A percentile compares a stretch with the other conserved stretches of the same genome.
These are phyloP conservation scores for Aspergillus fumigatiaffinis DNA, from an alignment of 2,329 filamentous ascomycete genomes.

Conservation along the genomic window DNA sequence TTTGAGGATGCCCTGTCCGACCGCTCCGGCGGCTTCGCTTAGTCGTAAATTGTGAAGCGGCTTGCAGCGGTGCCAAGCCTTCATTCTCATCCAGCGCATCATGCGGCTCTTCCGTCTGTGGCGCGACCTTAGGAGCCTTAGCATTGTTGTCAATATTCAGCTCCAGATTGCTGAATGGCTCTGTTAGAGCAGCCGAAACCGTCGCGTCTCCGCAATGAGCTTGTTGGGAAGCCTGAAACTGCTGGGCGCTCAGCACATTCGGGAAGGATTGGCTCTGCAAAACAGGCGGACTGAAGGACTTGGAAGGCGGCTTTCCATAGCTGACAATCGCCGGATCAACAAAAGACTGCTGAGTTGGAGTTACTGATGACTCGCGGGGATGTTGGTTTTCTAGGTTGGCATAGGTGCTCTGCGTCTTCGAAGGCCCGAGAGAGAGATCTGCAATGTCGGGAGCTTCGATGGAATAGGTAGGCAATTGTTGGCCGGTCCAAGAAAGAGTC, in stretches of 20 bases:
- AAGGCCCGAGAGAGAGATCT: slow-evolving; percentile 45
- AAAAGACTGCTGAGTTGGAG: slow-evolving; percentile 49
- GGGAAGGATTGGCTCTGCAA: slow-evolving; percentile 17
- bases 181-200: slow-evolving; percentile 39
- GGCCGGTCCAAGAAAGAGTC: slow-evolving; percentile 47
- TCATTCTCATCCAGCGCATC: slow-evolving; percentile 17
- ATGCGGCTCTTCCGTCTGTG: slow-evolving; percentile 16
- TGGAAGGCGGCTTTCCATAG: slow-evolving; percentile 43
- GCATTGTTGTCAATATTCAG: slow-evolving; percentile 25
- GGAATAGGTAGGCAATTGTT: slow-evolving; percentile 50
- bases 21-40: slow-evolving; percentile 45
- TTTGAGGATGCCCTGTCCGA: slow-evolving; percentile 44
- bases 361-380: slow-evolving; percentile 19
- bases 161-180: slow-evolving; percentile 44
- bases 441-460: slow-evolving; percentile 57
- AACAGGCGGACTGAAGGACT: slow-evolving; percentile 6
- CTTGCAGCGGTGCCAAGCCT: slow-evolving; percentile 17
- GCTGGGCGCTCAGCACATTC: slow-evolving; percentile 24
- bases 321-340: slow-evolving; percentile 82
- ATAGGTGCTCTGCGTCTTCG: slow-evolving; percentile 16
- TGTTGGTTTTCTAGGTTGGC: slow-evolving; percentile 14
- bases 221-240: slow-evolving; percentile 11
- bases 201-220: slow-evolving; percentile 23
- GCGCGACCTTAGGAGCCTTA: slow-evolving; percentile 7
- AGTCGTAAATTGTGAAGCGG: slow-evolving; percentile 22